Percentiles rank a stretch among this genome's conserved stretches.
Evolutionary conservation across 129 eudicot species (phyloP).

Genomic region (Dittrichia graveolens): DNA sequence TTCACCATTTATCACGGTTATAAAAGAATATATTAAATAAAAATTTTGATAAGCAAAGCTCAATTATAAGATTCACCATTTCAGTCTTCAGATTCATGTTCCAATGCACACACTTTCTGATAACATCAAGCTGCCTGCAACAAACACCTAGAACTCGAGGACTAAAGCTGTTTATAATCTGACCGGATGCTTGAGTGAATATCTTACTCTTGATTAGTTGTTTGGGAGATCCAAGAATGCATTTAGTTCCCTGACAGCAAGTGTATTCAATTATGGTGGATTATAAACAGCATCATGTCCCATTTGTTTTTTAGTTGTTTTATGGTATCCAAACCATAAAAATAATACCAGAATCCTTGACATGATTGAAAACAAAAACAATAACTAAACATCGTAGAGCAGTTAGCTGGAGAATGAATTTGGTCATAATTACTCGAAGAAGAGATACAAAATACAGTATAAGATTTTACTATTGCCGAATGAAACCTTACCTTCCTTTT

Average conservation of each 20-base stretch:
- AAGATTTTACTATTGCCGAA: background rate
- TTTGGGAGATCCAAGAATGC: slow-evolving; percentile 66
- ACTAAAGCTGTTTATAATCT: slow-evolving; percentile 41
- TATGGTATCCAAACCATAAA: background rate
- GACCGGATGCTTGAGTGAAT: slow-evolving; percentile 42
- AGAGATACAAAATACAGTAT: background rate
- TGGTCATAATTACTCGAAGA: slow-evolving; percentile 1
- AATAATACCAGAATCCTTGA: background rate
- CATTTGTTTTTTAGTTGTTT: slow-evolving; percentile 9
- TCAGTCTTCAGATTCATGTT: slow-evolving; percentile 50
- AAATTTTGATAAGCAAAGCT: slow-evolving; percentile 17
- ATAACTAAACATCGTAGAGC: too few relatives aligned
- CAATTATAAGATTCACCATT: slow-evolving; percentile 48
- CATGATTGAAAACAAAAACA: background rate
- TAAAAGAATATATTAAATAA: slow-evolving; percentile 11
- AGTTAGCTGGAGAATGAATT: background rate
- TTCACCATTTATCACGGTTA: background rate
- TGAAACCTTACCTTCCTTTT: slow-evolving; percentile 70
- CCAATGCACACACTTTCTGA: slow-evolving; percentile 54
- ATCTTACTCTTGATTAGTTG: slow-evolving; percentile 48
- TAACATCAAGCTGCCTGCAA: slow-evolving; percentile 43
- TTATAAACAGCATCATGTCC: slow-evolving; percentile 4
- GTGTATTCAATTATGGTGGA: slow-evolving; percentile 38
- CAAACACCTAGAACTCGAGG: slow-evolving; percentile 45
- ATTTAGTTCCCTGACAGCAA: slow-evolving; percentile 75